Percentiles rank a stretch among this genome's conserved stretches.
Conservation (phyloP, 352 stramenopile genomes). For the Vaucheria bursata region DNA sequence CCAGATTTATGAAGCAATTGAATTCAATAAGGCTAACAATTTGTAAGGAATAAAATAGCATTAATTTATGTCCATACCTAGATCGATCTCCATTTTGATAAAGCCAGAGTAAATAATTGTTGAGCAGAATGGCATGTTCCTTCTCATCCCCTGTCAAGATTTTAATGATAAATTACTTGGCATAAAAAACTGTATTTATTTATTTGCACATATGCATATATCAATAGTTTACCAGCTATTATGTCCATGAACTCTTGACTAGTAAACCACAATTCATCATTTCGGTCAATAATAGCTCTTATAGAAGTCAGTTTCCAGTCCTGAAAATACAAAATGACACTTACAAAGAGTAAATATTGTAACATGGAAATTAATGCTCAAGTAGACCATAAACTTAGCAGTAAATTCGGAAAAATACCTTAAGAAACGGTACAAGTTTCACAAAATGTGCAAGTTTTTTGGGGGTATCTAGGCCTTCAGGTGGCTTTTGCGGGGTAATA, state of each 20-base stretch:
- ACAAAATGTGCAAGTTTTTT: conserved; percentile 65
- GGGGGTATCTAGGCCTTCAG: conserved; percentile 49
- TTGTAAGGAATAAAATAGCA: too few relatives aligned
- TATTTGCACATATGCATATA: not conserved
- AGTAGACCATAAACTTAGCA: conserved; percentile 75
- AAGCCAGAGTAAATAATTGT: conserved; percentile 78
- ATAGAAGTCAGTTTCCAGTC: not conserved
- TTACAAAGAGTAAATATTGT: too few relatives aligned
- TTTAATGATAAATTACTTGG: conserved; percentile 24
- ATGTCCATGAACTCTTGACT: conserved; percentile 71
- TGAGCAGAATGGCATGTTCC: conserved; percentile 79
- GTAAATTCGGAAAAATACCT: too few relatives aligned
- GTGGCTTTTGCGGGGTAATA: conserved; percentile 63
- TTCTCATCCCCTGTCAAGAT: conserved; percentile 73
- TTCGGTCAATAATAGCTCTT: conserved; percentile 52
- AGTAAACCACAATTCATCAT: conserved; percentile 72
- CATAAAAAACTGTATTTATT: too few relatives aligned
- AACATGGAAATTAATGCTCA: too few relatives aligned
- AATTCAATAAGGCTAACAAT: too few relatives aligned
- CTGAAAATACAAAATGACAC: too few relatives aligned
- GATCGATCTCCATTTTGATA: conserved; percentile 18
- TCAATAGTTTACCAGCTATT: conserved; percentile 15
- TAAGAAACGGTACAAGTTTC: conserved; percentile 74
- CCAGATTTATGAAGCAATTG: too few relatives aligned
- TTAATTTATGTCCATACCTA: too few relatives aligned